These are phyloP conservation scores for Eragrostis tef DNA, from an alignment of 202 grass and related monocot species.

Conservation along the genomic window DNA sequence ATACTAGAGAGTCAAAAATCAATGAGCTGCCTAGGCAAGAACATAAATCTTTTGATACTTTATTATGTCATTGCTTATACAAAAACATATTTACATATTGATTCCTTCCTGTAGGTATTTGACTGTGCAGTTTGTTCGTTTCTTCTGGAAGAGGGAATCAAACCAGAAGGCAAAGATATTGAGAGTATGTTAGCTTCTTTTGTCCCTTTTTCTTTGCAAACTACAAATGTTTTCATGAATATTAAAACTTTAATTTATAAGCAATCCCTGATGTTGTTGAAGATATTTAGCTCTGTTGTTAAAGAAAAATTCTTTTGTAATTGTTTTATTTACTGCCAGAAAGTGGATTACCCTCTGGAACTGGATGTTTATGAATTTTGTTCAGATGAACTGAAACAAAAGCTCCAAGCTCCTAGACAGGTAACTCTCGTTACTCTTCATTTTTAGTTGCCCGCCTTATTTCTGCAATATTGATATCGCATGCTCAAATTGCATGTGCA, in stretches of 20 bases:
- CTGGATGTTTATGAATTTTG: slow-evolving; percentile 98
- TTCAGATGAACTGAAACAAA: slow-evolving; percentile 92
- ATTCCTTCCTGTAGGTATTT: slow-evolving; percentile 64
- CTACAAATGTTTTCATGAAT: slow-evolving; percentile 32
- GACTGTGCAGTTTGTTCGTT: slow-evolving; percentile 90
- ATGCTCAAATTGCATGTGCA: slow-evolving; percentile 53
- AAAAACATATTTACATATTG: slow-evolving; percentile 1
- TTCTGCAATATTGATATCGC: slow-evolving; percentile 26
- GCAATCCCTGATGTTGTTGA: slow-evolving; percentile 9
- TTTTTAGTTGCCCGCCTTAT: slow-evolving; percentile 38
- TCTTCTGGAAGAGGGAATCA: slow-evolving; percentile 98
- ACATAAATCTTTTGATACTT: slow-evolving; percentile 1
- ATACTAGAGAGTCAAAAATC: slow-evolving; percentile 79
- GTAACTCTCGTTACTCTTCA: slow-evolving; percentile 46
- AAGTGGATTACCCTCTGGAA: slow-evolving; percentile 98
- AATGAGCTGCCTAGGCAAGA: slow-evolving; percentile 71
- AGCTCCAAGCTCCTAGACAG: slow-evolving; percentile 92
- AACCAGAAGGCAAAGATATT: slow-evolving; percentile 97
- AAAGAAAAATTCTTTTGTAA: slow-evolving; percentile 31
- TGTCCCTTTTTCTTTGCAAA: neutral
- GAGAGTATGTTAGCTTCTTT: slow-evolving; percentile 56
- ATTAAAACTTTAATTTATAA: slow-evolving; percentile 12
- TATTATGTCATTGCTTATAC: neutral
- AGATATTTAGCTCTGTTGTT: neutral
- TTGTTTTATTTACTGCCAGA: slow-evolving; percentile 55